Evolutionary conservation across 1,284 basidiomycete species (phyloP).

Genomic region (Phenoliferia sp.): DNA sequence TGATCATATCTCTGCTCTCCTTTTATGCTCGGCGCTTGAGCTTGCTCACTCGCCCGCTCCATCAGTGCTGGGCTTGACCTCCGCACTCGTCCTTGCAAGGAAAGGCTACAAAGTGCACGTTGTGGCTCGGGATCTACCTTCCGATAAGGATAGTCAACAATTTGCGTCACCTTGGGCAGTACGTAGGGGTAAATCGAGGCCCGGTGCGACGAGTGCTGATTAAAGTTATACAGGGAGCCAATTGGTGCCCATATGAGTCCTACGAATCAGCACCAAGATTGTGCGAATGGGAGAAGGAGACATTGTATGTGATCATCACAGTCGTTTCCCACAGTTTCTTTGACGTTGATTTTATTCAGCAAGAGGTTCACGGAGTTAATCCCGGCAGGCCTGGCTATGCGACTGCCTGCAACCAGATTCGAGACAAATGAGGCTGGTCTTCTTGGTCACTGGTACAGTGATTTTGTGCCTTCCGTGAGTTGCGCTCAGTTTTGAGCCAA

Average conservation of each 20-base stretch:
- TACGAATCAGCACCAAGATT: slow-evolving; percentile 7
- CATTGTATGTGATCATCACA: slow-evolving; percentile 6
- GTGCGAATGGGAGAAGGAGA: slow-evolving; percentile 19
- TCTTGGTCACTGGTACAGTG: slow-evolving; percentile 51
- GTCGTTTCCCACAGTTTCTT: neutral
- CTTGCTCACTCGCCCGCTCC: neutral
- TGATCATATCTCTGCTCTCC: neutral
- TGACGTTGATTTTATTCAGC: slow-evolving; percentile 35
- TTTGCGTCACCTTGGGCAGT: slow-evolving; percentile 70
- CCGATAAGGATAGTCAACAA: slow-evolving; percentile 55
- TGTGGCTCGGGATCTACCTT: slow-evolving; percentile 62
- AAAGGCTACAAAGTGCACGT: slow-evolving; percentile 54
- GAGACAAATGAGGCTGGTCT: slow-evolving; percentile 1
- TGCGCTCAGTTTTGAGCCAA: neutral
- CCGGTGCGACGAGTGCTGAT: neutral
- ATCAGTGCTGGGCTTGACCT: slow-evolving; percentile 48
- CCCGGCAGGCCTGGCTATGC: slow-evolving; percentile 49
- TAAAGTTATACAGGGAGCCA: slow-evolving; percentile 51
- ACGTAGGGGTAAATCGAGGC: slow-evolving; percentile 33
- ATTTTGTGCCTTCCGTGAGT: slow-evolving; percentile 53
- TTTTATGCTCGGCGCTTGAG: neutral
- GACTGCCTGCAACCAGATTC: slow-evolving; percentile 37
- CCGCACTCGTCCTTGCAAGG: slow-evolving; percentile 44
- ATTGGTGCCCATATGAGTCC: slow-evolving; percentile 57
- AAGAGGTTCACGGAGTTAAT: slow-evolving; percentile 53